A percentile compares a stretch with the other conserved stretches of the same genome.
phyloP scores from a whole-genome alignment of 768 basidiomycete species.

The Clathrus columnatus region DNA sequence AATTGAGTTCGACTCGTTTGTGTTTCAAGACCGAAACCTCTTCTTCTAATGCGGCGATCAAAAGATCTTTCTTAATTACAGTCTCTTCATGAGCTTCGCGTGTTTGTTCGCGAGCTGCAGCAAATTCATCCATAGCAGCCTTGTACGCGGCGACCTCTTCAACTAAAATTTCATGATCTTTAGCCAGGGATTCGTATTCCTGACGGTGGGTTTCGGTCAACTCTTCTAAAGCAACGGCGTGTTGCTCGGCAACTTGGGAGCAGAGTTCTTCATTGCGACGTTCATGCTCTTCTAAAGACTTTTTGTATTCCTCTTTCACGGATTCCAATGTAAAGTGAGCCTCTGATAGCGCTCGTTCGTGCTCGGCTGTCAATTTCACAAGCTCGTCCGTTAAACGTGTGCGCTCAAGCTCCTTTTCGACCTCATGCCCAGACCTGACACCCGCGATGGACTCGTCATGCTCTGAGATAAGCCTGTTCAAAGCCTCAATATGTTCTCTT shows the following conservation, averaged over 20 bases:
- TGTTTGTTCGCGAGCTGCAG: conserved; percentile 24
- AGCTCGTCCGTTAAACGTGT: conserved; percentile 32
- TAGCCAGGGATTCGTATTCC: conserved; percentile 35
- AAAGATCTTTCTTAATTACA: conserved; percentile 40
- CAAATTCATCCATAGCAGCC: conserved; percentile 34
- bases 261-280: conserved; percentile 27
- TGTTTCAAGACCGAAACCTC: conserved; percentile 34
- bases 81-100: conserved; percentile 29
- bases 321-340: conserved; percentile 32
- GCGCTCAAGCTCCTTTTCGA: conserved; percentile 20
- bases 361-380: conserved; percentile 34
- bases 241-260: conserved; percentile 38
- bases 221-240: conserved; percentile 38
- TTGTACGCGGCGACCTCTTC: conserved; percentile 52
- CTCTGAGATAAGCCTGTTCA: conserved; percentile 46
- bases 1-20: conserved; percentile 35
- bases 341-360: conserved; percentile 37
- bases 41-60: conserved; percentile 40
- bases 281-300: conserved; percentile 29
- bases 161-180: conserved; percentile 31
- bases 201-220: conserved; percentile 40
- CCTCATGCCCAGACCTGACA: conserved; percentile 26
- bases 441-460: conserved; percentile 48
- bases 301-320: conserved; percentile 27
- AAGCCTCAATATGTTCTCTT: conserved; percentile 45